A percentile compares a stretch with the other conserved stretches of the same genome.
Evolutionary conservation across 345 rosid genomes (phyloP).

Genomic region (Trapa incisa): DNA sequence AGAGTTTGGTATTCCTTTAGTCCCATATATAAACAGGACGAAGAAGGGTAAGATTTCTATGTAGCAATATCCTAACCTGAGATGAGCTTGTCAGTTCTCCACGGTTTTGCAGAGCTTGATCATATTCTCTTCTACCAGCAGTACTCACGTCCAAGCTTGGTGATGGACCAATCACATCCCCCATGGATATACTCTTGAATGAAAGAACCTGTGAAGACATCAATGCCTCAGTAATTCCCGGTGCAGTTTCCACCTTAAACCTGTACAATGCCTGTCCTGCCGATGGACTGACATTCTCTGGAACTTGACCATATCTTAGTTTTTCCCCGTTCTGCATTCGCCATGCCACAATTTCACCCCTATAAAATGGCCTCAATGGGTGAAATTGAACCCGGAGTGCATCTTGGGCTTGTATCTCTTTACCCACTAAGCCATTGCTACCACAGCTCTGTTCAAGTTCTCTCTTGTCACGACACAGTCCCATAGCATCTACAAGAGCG

Average conservation of each 20-base stretch:
- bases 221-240: conserved; percentile 46
- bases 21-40: neutral
- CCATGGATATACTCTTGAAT: conserved; percentile 54
- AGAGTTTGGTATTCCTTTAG: neutral
- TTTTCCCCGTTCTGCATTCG: conserved; percentile 61
- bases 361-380: conserved; percentile 86
- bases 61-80: conserved; percentile 37
- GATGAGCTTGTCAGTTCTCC: conserved; percentile 29
- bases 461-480: conserved; percentile 45
- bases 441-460: conserved; percentile 28
- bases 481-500: conserved; percentile 38
- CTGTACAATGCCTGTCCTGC: conserved; percentile 85
- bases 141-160: conserved; percentile 18
- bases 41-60: neutral
- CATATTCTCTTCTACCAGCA: conserved; percentile 18
- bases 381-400: conserved; percentile 81
- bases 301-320: conserved; percentile 85
- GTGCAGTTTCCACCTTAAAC: conserved; percentile 66
- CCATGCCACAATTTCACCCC: conserved; percentile 91
- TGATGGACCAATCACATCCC: conserved; percentile 24
- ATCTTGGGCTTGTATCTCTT: conserved; percentile 67
- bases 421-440: conserved; percentile 39
- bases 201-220: conserved; percentile 94
- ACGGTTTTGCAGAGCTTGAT: conserved; percentile 37
- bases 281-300: conserved; percentile 83